These are phyloP conservation scores for Lentinula novae-zelandiae DNA, from an alignment of 1,284 basidiomycete species.

Conservation along the genomic window DNA sequence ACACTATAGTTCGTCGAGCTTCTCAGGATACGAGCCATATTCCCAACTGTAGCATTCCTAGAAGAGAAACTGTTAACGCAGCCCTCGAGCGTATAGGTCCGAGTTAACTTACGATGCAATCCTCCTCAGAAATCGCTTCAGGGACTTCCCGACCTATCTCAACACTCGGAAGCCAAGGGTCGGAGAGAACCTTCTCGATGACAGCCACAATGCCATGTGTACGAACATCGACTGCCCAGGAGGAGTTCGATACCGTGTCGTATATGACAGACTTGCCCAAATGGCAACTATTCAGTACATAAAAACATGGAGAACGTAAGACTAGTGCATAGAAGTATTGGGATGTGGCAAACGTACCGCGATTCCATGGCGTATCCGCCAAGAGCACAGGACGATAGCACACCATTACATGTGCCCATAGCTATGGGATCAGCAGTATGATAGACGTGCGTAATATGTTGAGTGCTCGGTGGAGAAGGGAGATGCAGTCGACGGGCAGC, in stretches of 20 bases:
- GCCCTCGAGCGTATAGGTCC: constrained; percentile 20
- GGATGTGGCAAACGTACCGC: constrained; percentile 35
- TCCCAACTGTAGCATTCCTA: constrained; percentile 73
- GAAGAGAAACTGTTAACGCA: background rate
- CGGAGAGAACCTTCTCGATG: constrained; percentile 71
- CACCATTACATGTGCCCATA: constrained; percentile 80
- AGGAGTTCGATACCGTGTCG: constrained; percentile 83
- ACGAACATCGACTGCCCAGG: constrained; percentile 81
- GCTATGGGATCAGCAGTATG: constrained; percentile 87
- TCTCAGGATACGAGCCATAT: constrained; percentile 35
- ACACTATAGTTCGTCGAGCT: background rate
- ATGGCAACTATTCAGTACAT: constrained; percentile 57
- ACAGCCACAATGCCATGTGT: constrained; percentile 83
- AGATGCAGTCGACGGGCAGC: constrained; percentile 87
- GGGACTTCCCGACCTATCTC: constrained; percentile 62
- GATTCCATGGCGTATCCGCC: constrained; percentile 80
- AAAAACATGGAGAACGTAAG: background rate
- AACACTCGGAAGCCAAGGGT: constrained; percentile 70
- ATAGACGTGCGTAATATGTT: constrained; percentile 80
- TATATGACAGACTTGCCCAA: constrained; percentile 83
- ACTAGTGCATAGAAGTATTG: constrained; percentile 21
- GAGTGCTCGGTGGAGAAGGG: constrained; percentile 74
- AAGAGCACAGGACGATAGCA: constrained; percentile 67
- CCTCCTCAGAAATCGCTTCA: constrained; percentile 41
- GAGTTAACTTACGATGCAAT: constrained; percentile 54